Evolutionary conservation across 2,329 filamentous ascomycete species (phyloP).

Genomic region (Nothophaeocryptopus gaeumannii): DNA sequence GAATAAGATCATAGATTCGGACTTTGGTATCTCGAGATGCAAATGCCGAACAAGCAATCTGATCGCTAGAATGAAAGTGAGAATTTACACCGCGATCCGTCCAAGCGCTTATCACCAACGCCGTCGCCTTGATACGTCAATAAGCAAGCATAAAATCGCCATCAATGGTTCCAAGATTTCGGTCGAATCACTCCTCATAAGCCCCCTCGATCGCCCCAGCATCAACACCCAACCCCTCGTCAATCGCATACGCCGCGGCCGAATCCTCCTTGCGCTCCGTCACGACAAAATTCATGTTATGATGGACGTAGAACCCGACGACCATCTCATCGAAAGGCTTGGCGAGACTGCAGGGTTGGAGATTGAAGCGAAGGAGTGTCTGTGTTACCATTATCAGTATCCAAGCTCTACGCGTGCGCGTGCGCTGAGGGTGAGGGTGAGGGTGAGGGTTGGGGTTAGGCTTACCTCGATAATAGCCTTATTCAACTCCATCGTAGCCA

Average conservation of each 20-base stretch:
- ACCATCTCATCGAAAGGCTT: conserved; percentile 39
- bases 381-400: conserved; percentile 12
- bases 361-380: conserved; percentile 37
- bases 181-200: conserved; percentile 12
- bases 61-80: no score
- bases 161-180: no score
- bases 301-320: conserved; percentile 39
- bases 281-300: conserved; percentile 39
- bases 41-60: no score
- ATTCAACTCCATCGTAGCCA: conserved; percentile 41
- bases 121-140: no score
- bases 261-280: conserved; percentile 28
- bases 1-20: no score
- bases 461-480: conserved; percentile 39
- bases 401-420: neutral
- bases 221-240: conserved; percentile 4
- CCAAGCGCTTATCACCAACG: no score
- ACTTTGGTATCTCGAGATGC: no score
- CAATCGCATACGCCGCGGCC: neutral
- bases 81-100: no score
- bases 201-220: conserved; percentile 22
- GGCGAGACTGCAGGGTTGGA: conserved; percentile 38
- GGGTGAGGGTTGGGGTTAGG: neutral
- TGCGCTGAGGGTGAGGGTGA: no score
- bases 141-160: no score